Evolutionary conservation across 1,284 basidiomycete genomes (phyloP), one percentile per base, ranked within the genome.

Genomic region (Leccinum proliferum): DNA sequence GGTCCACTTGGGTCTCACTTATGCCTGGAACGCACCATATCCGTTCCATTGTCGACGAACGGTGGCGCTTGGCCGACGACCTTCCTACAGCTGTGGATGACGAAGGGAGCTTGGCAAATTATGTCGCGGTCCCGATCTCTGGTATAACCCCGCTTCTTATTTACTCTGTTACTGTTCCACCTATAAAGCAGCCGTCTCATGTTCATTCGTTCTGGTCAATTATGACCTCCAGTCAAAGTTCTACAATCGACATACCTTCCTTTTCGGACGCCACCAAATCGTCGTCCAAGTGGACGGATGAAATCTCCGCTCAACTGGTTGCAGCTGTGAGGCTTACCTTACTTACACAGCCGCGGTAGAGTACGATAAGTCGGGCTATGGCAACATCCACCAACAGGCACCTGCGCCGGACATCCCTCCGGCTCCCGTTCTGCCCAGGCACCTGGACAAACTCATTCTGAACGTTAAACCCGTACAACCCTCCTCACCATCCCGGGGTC

Each of bases 21-120:
- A 85, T 88, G 12, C 94, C 95, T 0, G 97, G 96, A 25, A 96
- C 95, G 2, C 96, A 98, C 74, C 92, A 96, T 64, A 83, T 98
- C 73, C 94, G 96, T 67, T 99, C 98, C 80, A 86, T 98, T 67
- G 94, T 99, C 64, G 97, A 99, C 75, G 91, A 93, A 63, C 85
- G 89, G 59, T 95, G 91, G 89, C 86, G 89, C 63, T 79, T 88
- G 12, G 82, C 88, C 5, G 82, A 88, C 62, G 88, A 94, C 66
- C 83, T 97, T 25, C 91, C 94, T 7, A 92, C 93, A 2, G 94
- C 96, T 1, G 94, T 95, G 35, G 96, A 98, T 73, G 93, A 95
- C 69, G 93, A 97, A 70, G 96, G 97, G 39, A 92, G 92, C 41
- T 80, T 99, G 59, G 94, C 97, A 67, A 99, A 99, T 78, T 98